These are phyloP conservation scores for Cladosporium sp. DNA, from an alignment of 2,329 filamentous ascomycete genomes.

Conservation along the genomic window DNA sequence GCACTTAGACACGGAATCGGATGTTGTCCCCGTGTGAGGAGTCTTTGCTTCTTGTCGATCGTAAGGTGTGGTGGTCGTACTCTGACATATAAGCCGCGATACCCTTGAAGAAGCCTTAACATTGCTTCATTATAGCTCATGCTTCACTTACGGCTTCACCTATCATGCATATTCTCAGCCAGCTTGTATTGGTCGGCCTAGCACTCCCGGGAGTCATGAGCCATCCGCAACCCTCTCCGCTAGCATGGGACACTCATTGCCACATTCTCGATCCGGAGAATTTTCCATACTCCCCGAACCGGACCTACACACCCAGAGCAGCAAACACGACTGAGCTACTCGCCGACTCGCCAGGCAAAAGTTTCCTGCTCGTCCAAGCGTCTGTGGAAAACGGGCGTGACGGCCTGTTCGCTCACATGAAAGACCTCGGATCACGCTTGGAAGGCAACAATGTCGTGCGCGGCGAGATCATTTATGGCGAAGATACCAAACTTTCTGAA, in stretches of 20 bases:
- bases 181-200: too few species aligned
- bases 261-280: background rate
- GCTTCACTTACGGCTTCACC: too few species aligned
- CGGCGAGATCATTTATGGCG: conserved; percentile 1
- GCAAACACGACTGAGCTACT: background rate
- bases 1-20: too few species aligned
- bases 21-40: too few species aligned
- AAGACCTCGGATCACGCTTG: background rate
- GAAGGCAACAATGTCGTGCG: background rate
- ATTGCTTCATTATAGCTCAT: too few species aligned
- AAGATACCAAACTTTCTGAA: background rate
- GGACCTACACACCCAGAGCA: background rate
- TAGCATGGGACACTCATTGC: background rate
- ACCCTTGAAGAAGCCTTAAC: too few species aligned
- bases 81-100: too few species aligned
- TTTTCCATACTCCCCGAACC: background rate
- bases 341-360: background rate
- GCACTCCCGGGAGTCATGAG: too few species aligned
- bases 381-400: background rate
- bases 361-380: background rate
- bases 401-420: background rate
- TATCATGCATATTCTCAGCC: too few species aligned
- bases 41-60: too few species aligned
- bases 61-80: too few species aligned
- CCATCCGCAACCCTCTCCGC: background rate